These are phyloP conservation scores for Begonia masoniana DNA, from an alignment of 306 rosid species.

Conservation along the genomic window DNA sequence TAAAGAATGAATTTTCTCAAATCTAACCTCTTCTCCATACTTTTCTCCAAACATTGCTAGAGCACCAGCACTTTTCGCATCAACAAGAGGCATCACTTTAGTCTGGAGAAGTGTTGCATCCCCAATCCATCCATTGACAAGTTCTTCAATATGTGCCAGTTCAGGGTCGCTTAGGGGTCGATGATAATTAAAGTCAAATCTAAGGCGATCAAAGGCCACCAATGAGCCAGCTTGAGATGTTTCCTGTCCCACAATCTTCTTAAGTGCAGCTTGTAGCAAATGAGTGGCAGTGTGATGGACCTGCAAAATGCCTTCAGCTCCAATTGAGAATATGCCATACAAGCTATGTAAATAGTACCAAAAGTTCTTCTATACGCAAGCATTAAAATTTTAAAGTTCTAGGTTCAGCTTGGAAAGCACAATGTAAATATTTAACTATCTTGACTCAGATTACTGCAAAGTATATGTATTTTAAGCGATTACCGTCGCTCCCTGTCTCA, in stretches of 20 bases:
- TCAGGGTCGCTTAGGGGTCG: conserved; percentile 58
- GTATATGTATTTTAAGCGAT: conserved; percentile 2
- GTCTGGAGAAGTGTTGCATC: conserved; percentile 63
- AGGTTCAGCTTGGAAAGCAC: neutral
- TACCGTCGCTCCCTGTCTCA: conserved; percentile 92
- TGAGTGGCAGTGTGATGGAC: conserved; percentile 98
- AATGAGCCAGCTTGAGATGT: conserved; percentile 97
- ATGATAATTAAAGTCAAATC: conserved; percentile 94
- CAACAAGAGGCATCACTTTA: conserved; percentile 75
- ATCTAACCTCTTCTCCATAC: conserved; percentile 78
- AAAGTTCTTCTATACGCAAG: conserved; percentile 10
- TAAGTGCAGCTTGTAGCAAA: conserved; percentile 90
- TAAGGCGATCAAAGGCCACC: conserved; percentile 87
- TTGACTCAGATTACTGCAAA: neutral
- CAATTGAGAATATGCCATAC: neutral
- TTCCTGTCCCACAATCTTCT: conserved; percentile 68
- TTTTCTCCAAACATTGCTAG: conserved; percentile 96
- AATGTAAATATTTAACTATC: too few species aligned
- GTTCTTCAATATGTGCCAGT: conserved; percentile 52
- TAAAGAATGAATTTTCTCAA: too few species aligned
- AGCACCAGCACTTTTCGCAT: conserved; percentile 87
- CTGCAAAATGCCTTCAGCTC: conserved; percentile 24
- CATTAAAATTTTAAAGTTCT: neutral
- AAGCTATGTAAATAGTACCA: conserved; percentile 4
- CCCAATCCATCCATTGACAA: conserved; percentile 74